Conservation (phyloP, 352 stramenopile genomes). For the Phytophthora fragariaefolia region DNA sequence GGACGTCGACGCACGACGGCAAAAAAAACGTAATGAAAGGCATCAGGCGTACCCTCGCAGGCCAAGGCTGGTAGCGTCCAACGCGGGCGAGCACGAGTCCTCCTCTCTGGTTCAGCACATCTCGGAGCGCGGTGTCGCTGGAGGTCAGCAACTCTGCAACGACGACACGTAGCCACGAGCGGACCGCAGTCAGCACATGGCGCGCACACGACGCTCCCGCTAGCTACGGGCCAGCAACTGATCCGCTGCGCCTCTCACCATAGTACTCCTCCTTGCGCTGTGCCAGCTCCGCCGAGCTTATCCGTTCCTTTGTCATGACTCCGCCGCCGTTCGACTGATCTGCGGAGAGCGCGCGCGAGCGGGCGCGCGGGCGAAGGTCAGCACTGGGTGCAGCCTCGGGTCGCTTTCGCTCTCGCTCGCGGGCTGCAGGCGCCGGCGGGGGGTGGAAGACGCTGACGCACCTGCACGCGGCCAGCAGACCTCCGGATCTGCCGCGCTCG, state of each 20-base stretch:
- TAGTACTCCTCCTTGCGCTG: conserved; percentile 65
- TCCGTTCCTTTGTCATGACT: conserved; percentile 44
- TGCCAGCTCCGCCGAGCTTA: conserved; percentile 50
- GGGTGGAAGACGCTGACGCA: conserved; percentile 1
- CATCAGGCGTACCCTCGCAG: conserved; percentile 59
- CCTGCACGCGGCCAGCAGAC: conserved; percentile 16
- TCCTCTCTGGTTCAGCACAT: conserved; percentile 77
- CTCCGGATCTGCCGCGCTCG: conserved; percentile 27
- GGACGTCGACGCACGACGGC: background rate
- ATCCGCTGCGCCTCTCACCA: conserved; percentile 24
- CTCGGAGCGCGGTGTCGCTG: conserved; percentile 60
- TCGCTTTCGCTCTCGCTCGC: background rate
- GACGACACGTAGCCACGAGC: conserved; percentile 6
- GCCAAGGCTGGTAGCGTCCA: conserved; percentile 85
- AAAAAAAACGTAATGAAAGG: background rate
- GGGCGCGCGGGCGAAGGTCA: conserved; percentile 3
- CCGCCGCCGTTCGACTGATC: conserved; percentile 16
- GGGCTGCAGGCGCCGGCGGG: background rate
- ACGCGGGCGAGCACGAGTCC: conserved; percentile 82
- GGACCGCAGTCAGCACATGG: background rate
- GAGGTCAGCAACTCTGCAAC: conserved; percentile 63
- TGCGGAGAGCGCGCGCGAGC: conserved; percentile 4
- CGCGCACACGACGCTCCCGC: background rate
- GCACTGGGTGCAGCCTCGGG: conserved; percentile 1
- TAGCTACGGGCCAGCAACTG: background rate